These are phyloP conservation scores for Nepenthes alata DNA, from an alignment of 179 eudicot species.

Conservation along the genomic window DNA sequence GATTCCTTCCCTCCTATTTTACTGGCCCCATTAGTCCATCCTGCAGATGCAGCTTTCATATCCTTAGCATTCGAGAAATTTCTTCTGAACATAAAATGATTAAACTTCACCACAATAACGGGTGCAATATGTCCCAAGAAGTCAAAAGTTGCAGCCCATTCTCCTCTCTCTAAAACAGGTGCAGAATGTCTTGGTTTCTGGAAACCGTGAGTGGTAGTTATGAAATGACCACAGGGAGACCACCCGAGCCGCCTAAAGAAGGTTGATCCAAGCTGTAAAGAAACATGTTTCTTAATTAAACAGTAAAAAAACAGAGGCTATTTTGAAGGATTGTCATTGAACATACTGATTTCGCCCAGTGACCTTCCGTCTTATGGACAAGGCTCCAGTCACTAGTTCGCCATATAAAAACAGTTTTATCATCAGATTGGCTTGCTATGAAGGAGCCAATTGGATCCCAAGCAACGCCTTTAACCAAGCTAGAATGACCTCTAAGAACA, in stretches of 20 bases:
- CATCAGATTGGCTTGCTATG: slow-evolving; percentile 54
- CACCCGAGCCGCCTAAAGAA: slow-evolving; percentile 59
- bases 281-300: slow-evolving; percentile 1
- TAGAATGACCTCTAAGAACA: slow-evolving; percentile 85
- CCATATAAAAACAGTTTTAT: slow-evolving; percentile 57
- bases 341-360: slow-evolving; percentile 60
- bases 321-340: neutral
- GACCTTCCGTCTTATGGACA: slow-evolving; percentile 51
- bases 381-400: slow-evolving; percentile 58
- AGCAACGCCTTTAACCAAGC: slow-evolving; percentile 52
- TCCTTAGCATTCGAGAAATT: slow-evolving; percentile 23
- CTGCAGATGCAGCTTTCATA: slow-evolving; percentile 24
- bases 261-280: slow-evolving; percentile 49
- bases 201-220: slow-evolving; percentile 56
- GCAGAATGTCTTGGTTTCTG: slow-evolving; percentile 62
- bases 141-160: slow-evolving; percentile 68
- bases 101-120: slow-evolving; percentile 51
- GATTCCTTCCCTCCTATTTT: slow-evolving; percentile 37
- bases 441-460: slow-evolving; percentile 61
- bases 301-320: neutral
- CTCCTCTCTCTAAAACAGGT: slow-evolving; percentile 56
- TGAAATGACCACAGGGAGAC: slow-evolving; percentile 59
- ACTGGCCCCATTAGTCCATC: slow-evolving; percentile 45
- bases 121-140: slow-evolving; percentile 93
- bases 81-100: slow-evolving; percentile 45